Conservation (phyloP, 441 rosid species). For the Biscutella auriculata region DNA sequence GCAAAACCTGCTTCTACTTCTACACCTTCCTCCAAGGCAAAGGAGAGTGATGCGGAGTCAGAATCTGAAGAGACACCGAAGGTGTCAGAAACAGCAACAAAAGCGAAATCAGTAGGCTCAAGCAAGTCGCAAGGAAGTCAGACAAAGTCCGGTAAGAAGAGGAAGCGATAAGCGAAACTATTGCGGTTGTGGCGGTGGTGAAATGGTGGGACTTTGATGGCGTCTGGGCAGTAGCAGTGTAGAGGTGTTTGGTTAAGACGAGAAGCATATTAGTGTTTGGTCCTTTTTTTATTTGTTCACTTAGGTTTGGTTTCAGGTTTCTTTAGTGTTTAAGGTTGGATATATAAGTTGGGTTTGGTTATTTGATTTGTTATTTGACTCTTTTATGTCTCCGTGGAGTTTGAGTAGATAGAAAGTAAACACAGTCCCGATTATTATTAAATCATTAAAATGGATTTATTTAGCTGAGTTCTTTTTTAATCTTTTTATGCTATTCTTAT, state of each 20-base stretch:
- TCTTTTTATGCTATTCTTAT: neutral
- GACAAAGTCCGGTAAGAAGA: slow-evolving; percentile 49
- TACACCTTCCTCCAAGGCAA: slow-evolving; percentile 36
- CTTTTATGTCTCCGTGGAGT: neutral
- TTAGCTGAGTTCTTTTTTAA: neutral
- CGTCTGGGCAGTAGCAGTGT: slow-evolving; percentile 10
- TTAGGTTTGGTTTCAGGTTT: slow-evolving; percentile 13
- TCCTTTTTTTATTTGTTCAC: neutral
- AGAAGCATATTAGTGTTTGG: slow-evolving; percentile 3
- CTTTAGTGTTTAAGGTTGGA: slow-evolving; percentile 12
- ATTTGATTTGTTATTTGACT: neutral
- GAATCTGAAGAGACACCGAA: slow-evolving; percentile 38
- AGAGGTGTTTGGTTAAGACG: slow-evolving; percentile 17
- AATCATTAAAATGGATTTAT: neutral
- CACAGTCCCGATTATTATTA: neutral
- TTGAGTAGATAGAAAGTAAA: neutral
- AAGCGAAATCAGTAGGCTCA: slow-evolving; percentile 25
- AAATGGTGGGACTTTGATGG: slow-evolving; percentile 5
- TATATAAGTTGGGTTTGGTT: neutral
- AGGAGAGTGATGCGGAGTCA: slow-evolving; percentile 39
- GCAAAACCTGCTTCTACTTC: slow-evolving; percentile 30
- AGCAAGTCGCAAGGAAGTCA: slow-evolving; percentile 45
- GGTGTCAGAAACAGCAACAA: slow-evolving; percentile 27
- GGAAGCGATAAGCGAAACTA: slow-evolving; percentile 32
- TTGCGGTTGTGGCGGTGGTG: neutral